Base-by-base conservation (phyloP, 163 green algal genomes). In the Coccomyxa subellipsoidea region DNA sequence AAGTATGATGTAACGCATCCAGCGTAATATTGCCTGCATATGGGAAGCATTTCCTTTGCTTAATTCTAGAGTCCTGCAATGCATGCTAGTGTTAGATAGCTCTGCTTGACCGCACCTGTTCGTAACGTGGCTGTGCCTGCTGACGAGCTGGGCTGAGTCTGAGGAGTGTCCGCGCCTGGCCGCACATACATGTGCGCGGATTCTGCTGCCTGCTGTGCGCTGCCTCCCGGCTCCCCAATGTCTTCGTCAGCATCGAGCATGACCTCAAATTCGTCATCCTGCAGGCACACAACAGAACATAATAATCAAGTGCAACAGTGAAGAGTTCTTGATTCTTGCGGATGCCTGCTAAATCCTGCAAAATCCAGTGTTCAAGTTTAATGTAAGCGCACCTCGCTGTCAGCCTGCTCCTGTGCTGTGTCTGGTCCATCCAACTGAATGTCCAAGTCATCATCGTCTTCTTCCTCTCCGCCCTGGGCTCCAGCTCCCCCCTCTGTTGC, bases 201-300 rank as follows among this genome's bases (percentile, higher is more conserved):
- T n/a, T n/a, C 66, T 37, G 66, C 66, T 9, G 21, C 21, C 66
- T 34, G 29, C 1, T 35, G 21, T 9, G 18, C 66, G 7, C 27
- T 23, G 7, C 12, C 66, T 34, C 29, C n/a, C 18, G 66, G 66
- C 66, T 34, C 66, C 29, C n/a, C 66, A 12, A 7, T 37, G 18
- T 9, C 66, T 9, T 73, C 66, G 34, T 38, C 70, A 38, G 31
- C 70, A 34, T 77, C 70, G 9, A 77, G 70, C 31, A 25, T 27
- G 9, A 77, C 32, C 27, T 77, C 70, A 77, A 77, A 77, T 9
- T 40, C 70, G 25, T 77, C 70, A 23, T 77, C 70, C 70, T 77
- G 70, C 70, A 77, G 32, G 7, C 32, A 34, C 31, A 36, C 66
- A 75, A 75, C 66, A 75, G 23, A 34, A 36, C 66, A 32, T 31